Evolutionary conservation across 2,329 filamentous ascomycete species (phyloP).

Genomic region (Hymenoscyphus fraxineus): DNA sequence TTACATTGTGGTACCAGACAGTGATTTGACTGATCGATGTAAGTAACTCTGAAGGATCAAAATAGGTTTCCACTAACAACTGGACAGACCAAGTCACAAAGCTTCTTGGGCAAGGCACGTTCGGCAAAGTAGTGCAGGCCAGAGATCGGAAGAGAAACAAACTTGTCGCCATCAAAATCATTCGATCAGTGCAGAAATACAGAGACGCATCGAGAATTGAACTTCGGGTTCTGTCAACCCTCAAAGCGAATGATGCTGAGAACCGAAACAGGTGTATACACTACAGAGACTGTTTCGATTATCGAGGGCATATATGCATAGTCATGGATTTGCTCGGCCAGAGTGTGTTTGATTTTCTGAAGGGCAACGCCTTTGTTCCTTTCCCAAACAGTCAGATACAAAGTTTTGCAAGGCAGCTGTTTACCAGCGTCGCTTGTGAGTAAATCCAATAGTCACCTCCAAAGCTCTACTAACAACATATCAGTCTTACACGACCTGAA

Average conservation of each 20-base stretch:
- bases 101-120: slow-evolving; percentile 92
- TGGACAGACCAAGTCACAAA: slow-evolving; percentile 76
- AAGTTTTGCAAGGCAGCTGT: slow-evolving; percentile 88
- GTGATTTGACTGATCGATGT: slow-evolving; percentile 86
- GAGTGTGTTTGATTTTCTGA: slow-evolving; percentile 97
- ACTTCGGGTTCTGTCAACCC: slow-evolving; percentile 82
- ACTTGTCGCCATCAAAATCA: slow-evolving; percentile 91
- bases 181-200: slow-evolving; percentile 97
- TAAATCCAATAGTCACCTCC: slow-evolving; percentile 29
- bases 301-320: slow-evolving; percentile 91
- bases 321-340: slow-evolving; percentile 78
- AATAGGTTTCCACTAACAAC: slow-evolving; percentile 25
- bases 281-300: slow-evolving; percentile 94
- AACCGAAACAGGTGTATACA: slow-evolving; percentile 98
- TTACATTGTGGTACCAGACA: slow-evolving; percentile 88
- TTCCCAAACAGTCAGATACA: slow-evolving; percentile 99
- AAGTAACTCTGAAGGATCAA: slow-evolving; percentile 40
- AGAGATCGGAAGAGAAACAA: slow-evolving; percentile 74
- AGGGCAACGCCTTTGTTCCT: slow-evolving; percentile 90
- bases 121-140: slow-evolving; percentile 96
- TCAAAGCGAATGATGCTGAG: slow-evolving; percentile 84
- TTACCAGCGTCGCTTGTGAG: slow-evolving; percentile 97
- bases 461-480: slow-evolving; percentile 29
- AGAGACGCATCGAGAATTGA: slow-evolving; percentile 94
- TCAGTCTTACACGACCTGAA: slow-evolving; percentile 93